Evolutionary conservation across 768 basidiomycete species (phyloP).

Genomic region (Amyloporia xantha): DNA sequence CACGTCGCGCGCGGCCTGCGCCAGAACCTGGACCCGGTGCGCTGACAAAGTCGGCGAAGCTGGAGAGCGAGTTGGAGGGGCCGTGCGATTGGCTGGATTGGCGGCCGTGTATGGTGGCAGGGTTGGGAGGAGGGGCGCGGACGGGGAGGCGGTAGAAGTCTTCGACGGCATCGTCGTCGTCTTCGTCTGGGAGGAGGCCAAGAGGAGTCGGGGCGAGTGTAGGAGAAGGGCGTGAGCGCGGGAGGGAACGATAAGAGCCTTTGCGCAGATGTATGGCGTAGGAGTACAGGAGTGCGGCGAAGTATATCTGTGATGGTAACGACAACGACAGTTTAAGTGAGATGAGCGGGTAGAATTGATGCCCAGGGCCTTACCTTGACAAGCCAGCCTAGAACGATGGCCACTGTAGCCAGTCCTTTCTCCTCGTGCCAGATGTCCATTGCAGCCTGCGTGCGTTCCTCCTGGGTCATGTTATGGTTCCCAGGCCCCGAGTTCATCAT

Average conservation of each 20-base stretch:
- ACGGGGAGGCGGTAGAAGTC: constrained; percentile 65
- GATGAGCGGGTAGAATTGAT: background rate
- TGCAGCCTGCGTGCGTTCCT: constrained; percentile 66
- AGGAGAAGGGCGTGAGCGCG: constrained; percentile 29
- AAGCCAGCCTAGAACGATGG: constrained; percentile 81
- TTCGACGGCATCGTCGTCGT: constrained; percentile 54
- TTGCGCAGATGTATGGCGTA: constrained; percentile 89
- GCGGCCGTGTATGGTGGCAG: background rate
- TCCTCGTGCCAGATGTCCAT: constrained; percentile 85
- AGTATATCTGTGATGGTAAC: constrained; percentile 88
- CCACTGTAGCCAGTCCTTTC: constrained; percentile 69
- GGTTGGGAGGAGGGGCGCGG: constrained; percentile 24
- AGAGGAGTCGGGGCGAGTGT: constrained; percentile 31
- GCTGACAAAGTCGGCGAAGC: constrained; percentile 59
- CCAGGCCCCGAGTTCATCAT: constrained; percentile 56
- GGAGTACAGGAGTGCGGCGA: constrained; percentile 85
- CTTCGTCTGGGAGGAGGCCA: constrained; percentile 38
- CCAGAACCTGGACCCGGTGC: constrained; percentile 43
- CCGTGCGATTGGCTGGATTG: constrained; percentile 6
- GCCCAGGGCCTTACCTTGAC: constrained; percentile 56
- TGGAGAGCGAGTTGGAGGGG: constrained; percentile 17
- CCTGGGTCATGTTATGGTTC: constrained; percentile 50
- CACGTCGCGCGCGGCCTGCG: constrained; percentile 28
- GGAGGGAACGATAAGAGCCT: constrained; percentile 82
- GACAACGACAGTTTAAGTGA: too few relatives aligned